A percentile compares a stretch with the other conserved stretches of the same genome.
Conservation (phyloP, 805 yeast species). For the Metschnikowia dekortorum region DNA sequence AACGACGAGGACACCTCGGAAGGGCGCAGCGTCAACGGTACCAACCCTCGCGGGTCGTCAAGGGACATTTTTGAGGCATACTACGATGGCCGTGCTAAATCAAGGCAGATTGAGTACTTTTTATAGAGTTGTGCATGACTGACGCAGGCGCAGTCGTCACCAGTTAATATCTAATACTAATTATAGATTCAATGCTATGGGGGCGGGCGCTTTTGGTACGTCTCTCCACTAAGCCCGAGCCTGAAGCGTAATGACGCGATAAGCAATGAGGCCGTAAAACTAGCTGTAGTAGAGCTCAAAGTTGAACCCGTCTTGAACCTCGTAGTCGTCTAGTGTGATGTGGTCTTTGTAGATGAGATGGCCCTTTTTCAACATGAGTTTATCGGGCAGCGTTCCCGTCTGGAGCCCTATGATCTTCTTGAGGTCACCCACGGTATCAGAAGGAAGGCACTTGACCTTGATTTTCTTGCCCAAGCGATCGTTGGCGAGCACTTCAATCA, state of each 20-base stretch:
- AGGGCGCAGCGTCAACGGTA: conserved; percentile 39
- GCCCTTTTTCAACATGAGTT: conserved; percentile 76
- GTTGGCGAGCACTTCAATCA: conserved; percentile 42
- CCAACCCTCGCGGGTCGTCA: conserved; percentile 6
- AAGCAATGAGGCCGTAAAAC: neutral
- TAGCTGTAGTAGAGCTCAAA: conserved; percentile 76
- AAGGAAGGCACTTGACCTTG: conserved; percentile 79
- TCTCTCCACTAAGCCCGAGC: no score
- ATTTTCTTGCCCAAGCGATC: conserved; percentile 80
- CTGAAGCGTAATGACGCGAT: no score
- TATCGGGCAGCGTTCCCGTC: conserved; percentile 68
- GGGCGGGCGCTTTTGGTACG: no score
- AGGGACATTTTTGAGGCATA: conserved; percentile 25
- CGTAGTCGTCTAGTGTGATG: conserved; percentile 90
- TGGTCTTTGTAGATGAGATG: conserved; percentile 83
- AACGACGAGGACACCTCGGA: conserved; percentile 57
- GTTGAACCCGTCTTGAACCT: conserved; percentile 83
- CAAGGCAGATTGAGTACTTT: conserved; percentile 50
- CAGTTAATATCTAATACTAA: neutral
- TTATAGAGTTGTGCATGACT: conserved; percentile 21
- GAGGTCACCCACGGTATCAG: conserved; percentile 86
- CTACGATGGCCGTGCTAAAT: conserved; percentile 24
- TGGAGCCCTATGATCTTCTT: conserved; percentile 80
- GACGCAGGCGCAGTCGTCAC: conserved; percentile 4
- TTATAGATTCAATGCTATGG: neutral